Evolutionary conservation across 345 rosid genomes (phyloP), one percentile per base, ranked within the genome.

Genomic region (Ailanthus altissimus): DNA sequence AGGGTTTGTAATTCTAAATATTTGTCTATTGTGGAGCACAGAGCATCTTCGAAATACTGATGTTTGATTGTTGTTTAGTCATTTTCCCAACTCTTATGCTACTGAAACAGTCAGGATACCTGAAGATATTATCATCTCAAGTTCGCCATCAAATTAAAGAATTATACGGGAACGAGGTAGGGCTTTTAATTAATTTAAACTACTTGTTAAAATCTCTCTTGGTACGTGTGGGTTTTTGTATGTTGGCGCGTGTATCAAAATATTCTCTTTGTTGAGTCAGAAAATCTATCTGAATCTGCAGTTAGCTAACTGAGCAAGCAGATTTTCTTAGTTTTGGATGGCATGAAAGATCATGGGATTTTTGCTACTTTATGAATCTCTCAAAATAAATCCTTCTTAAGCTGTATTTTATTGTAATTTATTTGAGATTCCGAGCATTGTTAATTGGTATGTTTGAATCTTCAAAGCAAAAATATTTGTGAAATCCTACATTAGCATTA

Each of bases 1-100:
- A 16, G 67, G 67, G 45, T 62, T 62, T 61, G 42, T 15, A 13
- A 15, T 61, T 61, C 36, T 36, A n/a, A n/a, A n/a, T n/a, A n/a
- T 36, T 3, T 25, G 26, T 26, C 32, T 25, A 38, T 23, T 36
- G 0, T 14, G 0, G 9, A 72, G 15, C 65, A 8, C 9, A 28
- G 14, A n/a, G 28, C 51, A 60, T 45, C 56, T 60, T 60, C n/a
- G n/a, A n/a, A n/a, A n/a, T n/a, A n/a, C 66, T 59, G 66, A 45
- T 59, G 53, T 54, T 72, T 43, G 32, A 45, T 66, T 43, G 6
- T 40, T 9, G 23, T 38, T 43, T 36, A 18, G 43, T 51, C 16
- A 26, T 70, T 51, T 32, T 70, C 43, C 23, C 3, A 32, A 15
- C 18, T 73, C 61, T 32, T 61, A 49, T 26, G 68, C 68, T 23